Base-by-base conservation (phyloP, 1,139 yeast genomes). In the Hyphopichia fennica region DNA sequence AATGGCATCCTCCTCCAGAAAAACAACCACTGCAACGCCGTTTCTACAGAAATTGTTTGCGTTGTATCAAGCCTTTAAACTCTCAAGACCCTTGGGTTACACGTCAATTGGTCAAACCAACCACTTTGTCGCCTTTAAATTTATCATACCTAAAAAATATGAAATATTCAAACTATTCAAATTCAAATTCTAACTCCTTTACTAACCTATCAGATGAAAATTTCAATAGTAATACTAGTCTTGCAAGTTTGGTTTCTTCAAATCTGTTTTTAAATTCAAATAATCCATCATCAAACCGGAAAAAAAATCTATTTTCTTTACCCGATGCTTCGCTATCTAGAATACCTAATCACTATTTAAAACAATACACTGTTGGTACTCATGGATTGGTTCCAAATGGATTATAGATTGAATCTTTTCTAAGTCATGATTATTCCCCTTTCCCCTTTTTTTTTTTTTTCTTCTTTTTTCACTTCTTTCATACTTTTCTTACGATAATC, bases 51-150 rank as follows among this genome's bases (percentile, higher is more conserved):
- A 81, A 79, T 56, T 77, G 84, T 30, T 58, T 81, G 30, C 68
- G 84, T 39, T 81, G 87, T 49, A 78, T 81, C 36, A 77, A 73
- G 50, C 79, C 84, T 6, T 63, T 81, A 39, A 64, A 74, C 2
- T 67, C 67, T 48, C 81, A 79, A 39, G 82, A 79, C 34, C 53
- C 71, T 9, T 81, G 86, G 85, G 65, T 76, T 22, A 77, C 79
- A 20, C 75, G 70, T 49, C 56, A 66, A 8, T 52, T 79, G 14
- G 77, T 77, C 27, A 69, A 72, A 41, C 77, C 81, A 1, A 58
- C 76, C 2, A 55, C 64, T 2, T 48, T 65, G 35, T 62, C 67
- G n/a, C 69, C 71, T 4, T 49, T 63, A 31, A 57, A 57, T 39
- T 53, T 62, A 37, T 52, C 59, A 14, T 58, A 58, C 42, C 48